Evolutionary conservation across 2,329 filamentous ascomycete genomes (phyloP).

Genomic region (Lasiodiplodia sp.): DNA sequence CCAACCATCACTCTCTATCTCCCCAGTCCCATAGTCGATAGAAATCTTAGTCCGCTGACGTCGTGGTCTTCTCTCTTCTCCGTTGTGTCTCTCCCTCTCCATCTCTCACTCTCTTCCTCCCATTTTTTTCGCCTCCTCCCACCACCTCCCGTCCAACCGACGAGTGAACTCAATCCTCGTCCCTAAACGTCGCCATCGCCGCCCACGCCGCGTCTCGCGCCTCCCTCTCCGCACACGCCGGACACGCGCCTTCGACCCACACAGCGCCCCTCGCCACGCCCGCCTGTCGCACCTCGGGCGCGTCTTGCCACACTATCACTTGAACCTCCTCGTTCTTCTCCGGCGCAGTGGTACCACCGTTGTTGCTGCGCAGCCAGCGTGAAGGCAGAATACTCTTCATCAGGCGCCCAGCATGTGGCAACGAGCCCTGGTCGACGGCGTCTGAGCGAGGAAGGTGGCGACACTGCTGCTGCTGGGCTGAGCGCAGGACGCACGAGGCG

Average conservation of each 20-base stretch:
- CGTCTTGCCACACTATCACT: background rate
- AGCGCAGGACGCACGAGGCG: background rate
- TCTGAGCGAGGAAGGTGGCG: background rate
- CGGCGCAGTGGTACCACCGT: background rate
- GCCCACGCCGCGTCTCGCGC: slow-evolving; percentile 4
- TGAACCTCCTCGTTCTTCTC: background rate
- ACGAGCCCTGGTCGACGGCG: background rate
- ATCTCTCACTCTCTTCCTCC: background rate
- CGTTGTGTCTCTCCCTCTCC: background rate
- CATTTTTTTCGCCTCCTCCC: background rate
- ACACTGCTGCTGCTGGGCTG: background rate
- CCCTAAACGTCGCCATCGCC: background rate
- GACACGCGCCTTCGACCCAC: background rate
- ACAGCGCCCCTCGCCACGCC: background rate
- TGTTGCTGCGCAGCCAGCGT: background rate
- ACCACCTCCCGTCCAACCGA: background rate
- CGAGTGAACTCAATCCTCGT: background rate
- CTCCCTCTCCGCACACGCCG: background rate
- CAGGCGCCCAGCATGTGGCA: background rate
- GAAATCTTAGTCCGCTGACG: background rate
- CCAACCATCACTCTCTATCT: background rate
- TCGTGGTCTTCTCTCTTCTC: background rate
- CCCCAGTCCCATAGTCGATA: background rate
- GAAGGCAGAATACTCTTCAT: background rate
- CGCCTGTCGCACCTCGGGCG: background rate